Evolutionary conservation across 176 grass and related monocot genomes (phyloP).

Genomic region (Oryza nivara): DNA sequence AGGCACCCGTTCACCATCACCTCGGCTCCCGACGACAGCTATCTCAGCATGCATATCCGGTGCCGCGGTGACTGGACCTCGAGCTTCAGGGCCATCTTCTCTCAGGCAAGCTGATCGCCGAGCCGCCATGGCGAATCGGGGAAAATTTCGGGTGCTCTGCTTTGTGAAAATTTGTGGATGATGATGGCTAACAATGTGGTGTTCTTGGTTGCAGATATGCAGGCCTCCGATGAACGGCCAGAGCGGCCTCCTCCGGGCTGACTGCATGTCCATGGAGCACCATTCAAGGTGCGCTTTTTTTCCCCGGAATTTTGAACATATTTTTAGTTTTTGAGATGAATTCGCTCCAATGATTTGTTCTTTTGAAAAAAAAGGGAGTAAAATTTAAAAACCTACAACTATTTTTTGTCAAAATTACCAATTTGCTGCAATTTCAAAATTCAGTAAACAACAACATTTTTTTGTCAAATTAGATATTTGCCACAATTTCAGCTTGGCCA

Average conservation of each 20-base stretch:
- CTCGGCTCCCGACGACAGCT: slow-evolving; percentile 79
- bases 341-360: neutral
- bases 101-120: slow-evolving; percentile 40
- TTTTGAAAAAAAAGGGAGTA: neutral
- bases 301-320: neutral
- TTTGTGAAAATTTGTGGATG: neutral
- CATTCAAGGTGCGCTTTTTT: slow-evolving; percentile 34
- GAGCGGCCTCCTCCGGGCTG: slow-evolving; percentile 74
- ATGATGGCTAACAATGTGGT: neutral
- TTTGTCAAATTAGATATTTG: no score
- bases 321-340: neutral
- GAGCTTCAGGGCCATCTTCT: slow-evolving; percentile 64
- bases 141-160: neutral
- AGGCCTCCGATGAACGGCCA: slow-evolving; percentile 60
- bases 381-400: no score
- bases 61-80: slow-evolving; percentile 89
- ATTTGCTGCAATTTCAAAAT: no score
- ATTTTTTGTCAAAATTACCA: no score
- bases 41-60: slow-evolving; percentile 95
- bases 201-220: slow-evolving; percentile 55
- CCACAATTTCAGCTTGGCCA: no score
- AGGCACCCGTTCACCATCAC: slow-evolving; percentile 99
- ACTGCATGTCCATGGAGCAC: slow-evolving; percentile 47
- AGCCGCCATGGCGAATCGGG: neutral
- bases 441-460: no score